Evolutionary conservation across 2,329 filamentous ascomycete genomes (phyloP).

Genomic region (Aureobasidium sp.): DNA sequence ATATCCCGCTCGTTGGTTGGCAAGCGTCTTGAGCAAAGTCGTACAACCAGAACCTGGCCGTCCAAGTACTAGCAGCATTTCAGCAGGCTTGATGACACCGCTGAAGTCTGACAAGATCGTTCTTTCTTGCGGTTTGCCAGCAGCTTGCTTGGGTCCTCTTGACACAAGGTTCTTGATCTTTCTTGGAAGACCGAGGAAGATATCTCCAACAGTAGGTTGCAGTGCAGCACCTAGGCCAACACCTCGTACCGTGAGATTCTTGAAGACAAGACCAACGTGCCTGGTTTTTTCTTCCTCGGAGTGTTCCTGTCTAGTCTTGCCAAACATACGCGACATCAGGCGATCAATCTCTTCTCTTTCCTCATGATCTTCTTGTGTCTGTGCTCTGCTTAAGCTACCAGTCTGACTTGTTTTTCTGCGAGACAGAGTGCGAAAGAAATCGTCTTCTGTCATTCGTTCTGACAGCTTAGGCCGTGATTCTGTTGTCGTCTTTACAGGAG

Average conservation of each 20-base stretch:
- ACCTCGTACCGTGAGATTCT: conserved; percentile 56
- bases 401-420: conserved; percentile 40
- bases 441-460: conserved; percentile 40
- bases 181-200: conserved; percentile 52
- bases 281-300: conserved; percentile 64
- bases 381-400: conserved; percentile 20
- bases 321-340: conserved; percentile 66
- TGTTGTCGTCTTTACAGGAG: neutral
- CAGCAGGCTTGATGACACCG: conserved; percentile 63
- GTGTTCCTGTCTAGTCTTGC: conserved; percentile 54
- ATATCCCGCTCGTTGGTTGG: conserved; percentile 47
- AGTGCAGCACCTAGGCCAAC: conserved; percentile 55
- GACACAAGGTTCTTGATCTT: conserved; percentile 46
- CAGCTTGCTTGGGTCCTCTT: conserved; percentile 34
- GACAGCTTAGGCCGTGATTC: conserved; percentile 3
- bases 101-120: conserved; percentile 46
- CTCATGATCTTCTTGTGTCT: conserved; percentile 23
- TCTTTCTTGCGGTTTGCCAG: conserved; percentile 51
- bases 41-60: conserved; percentile 59
- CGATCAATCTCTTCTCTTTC: conserved; percentile 51
- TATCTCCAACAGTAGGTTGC: conserved; percentile 54
- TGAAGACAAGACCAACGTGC: conserved; percentile 62
- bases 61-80: conserved; percentile 82
- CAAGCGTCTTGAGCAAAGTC: conserved; percentile 48
- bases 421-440: conserved; percentile 45